phyloP scores from a whole-genome alignment of 2,329 filamentous ascomycete genomes.

The Didymella exigua region DNA sequence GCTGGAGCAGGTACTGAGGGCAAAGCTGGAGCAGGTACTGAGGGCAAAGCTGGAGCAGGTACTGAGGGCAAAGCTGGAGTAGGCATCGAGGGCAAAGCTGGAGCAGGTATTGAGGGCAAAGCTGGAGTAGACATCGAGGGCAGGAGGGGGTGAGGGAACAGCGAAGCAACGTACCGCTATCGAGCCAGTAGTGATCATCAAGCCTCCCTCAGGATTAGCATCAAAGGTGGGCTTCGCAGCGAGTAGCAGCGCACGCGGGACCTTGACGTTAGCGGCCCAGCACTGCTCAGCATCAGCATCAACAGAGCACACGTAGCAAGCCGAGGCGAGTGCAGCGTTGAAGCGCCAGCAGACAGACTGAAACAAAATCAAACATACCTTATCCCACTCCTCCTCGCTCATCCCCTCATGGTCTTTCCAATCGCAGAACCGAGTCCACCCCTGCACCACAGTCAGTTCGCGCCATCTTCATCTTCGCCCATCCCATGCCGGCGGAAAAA shows the following conservation, averaged over 20 bases:
- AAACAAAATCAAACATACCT: slow-evolving; percentile 48
- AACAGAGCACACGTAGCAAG: too few species aligned
- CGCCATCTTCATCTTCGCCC: too few species aligned
- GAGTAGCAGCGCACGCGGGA: slow-evolving; percentile 57
- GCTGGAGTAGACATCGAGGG: too few species aligned
- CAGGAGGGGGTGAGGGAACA: too few species aligned
- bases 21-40: too few species aligned
- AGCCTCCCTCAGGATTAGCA: slow-evolving; percentile 66
- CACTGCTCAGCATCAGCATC: slow-evolving; percentile 50
- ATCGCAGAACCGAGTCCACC: slow-evolving; percentile 65
- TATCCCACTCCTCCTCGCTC: slow-evolving; percentile 67
- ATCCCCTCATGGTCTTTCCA: slow-evolving; percentile 65
- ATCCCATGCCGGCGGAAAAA: too few species aligned
- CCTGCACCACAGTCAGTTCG: slow-evolving; percentile 44
- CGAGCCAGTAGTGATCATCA: slow-evolving; percentile 67
- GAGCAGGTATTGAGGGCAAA: too few species aligned
- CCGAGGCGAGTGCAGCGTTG: too few species aligned
- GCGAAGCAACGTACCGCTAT: slow-evolving; percentile 60
- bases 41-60: too few species aligned
- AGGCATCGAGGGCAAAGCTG: too few species aligned
- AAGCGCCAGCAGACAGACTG: too few species aligned
- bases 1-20: background rate
- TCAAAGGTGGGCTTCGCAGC: slow-evolving; percentile 65
- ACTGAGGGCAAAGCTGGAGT: background rate
- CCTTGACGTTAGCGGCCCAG: slow-evolving; percentile 66